A percentile compares a stretch with the other conserved stretches of the same genome.
Evolutionary conservation across 805 yeast genomes (phyloP).

Genomic region (Wickerhamomyces silvicola): DNA sequence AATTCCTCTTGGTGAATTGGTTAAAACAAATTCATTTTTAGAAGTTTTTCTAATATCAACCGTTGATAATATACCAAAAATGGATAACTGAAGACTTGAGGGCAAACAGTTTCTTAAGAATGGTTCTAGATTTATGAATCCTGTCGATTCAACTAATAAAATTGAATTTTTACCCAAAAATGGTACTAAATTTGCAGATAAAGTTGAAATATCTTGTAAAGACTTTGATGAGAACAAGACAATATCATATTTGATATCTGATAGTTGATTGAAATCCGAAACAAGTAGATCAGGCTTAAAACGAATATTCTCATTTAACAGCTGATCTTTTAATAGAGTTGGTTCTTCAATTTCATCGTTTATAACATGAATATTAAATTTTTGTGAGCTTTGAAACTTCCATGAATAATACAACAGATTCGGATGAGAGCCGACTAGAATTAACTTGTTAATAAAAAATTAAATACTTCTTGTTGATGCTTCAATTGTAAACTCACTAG

Average conservation of each 20-base stretch:
- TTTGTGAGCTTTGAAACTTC: constrained; percentile 43
- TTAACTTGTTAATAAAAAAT: too few relatives aligned
- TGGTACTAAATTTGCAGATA: constrained; percentile 32
- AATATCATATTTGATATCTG: constrained; percentile 30
- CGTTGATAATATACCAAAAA: constrained; percentile 17
- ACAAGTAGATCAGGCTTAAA: constrained; percentile 15
- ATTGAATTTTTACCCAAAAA: constrained; percentile 39
- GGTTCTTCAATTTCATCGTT: too few relatives aligned
- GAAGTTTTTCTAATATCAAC: constrained; percentile 16
- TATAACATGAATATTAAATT: constrained; percentile 36
- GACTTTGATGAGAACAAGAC: constrained; percentile 42
- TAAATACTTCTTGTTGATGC: too few relatives aligned
- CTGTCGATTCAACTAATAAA: constrained; percentile 61
- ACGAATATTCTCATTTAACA: constrained; percentile 28
- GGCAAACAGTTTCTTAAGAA: constrained; percentile 60
- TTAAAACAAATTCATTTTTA: constrained; percentile 9
- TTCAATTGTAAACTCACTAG: too few relatives aligned
- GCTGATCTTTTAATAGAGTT: too few relatives aligned
- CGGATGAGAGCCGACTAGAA: constrained; percentile 47
- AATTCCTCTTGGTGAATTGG: constrained; percentile 25
- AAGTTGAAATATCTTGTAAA: constrained; percentile 42
- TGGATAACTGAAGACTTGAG: constrained; percentile 11
- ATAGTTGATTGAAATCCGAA: constrained; percentile 7
- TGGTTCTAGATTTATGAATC: constrained; percentile 67
- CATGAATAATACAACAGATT: constrained; percentile 54